A percentile compares a stretch with the other conserved stretches of the same genome.
These are phyloP conservation scores for Massariosphaeria phaeospora DNA, from an alignment of 495 filamentous ascomycete species.

Conservation along the genomic window DNA sequence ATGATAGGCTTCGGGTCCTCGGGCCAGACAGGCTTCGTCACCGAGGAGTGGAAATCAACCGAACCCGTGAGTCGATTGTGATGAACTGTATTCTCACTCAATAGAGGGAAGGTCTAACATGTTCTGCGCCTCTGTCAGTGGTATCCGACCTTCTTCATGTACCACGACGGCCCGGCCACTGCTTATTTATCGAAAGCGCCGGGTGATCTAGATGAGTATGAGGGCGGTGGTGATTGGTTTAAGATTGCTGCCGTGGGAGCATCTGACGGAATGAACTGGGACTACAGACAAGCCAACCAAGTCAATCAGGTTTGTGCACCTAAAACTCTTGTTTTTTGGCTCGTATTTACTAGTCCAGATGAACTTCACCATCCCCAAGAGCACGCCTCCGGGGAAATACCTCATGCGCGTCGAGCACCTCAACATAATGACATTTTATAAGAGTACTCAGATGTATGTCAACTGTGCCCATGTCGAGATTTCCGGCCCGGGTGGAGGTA, in stretches of 20 bases:
- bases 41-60: too few relatives aligned
- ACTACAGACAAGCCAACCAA: not conserved
- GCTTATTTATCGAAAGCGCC: constrained; percentile 14
- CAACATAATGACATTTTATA: not conserved
- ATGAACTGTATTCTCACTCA: too few relatives aligned
- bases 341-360: not conserved
- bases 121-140: not conserved
- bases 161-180: constrained; percentile 3
- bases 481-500: constrained; percentile 12
- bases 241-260: constrained; percentile 4
- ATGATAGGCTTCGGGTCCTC: not conserved
- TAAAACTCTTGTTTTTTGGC: too few relatives aligned
- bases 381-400: constrained; percentile 17
- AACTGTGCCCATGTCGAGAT: constrained; percentile 20
- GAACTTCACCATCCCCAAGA: constrained; percentile 17
- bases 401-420: constrained; percentile 12
- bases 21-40: too few relatives aligned
- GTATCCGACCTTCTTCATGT: too few relatives aligned
- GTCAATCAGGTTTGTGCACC: too few relatives aligned
- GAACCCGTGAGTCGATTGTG: too few relatives aligned
- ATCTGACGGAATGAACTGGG: not conserved
- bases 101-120: not conserved
- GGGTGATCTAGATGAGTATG: constrained; percentile 4
- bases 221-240: constrained; percentile 17
- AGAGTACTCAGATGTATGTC: constrained; percentile 1